Evolutionary conservation across 352 stramenopile genomes (phyloP), one percentile per base, ranked within the genome.

Genomic region (Phytophthora boehmeriae): DNA sequence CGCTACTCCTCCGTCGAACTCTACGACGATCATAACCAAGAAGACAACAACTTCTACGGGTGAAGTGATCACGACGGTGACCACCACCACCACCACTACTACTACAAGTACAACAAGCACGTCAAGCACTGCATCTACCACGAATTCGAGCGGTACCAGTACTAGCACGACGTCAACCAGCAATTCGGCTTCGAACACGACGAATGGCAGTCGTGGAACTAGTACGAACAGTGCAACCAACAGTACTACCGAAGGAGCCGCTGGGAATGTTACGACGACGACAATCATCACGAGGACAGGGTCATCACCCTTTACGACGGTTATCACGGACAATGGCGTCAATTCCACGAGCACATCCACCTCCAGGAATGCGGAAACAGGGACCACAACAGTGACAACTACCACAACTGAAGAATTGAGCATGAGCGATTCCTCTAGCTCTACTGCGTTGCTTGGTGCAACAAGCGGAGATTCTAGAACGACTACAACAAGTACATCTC

Each of bases 81-180:
- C 68, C 5, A 62, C 53, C 1, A 63, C 50, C 8, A 75, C 51
- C 13, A 65, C 51, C n/a, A 72, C 68, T 6, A 62, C 53, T 1
- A 63, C 50, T 13, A 75, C 51, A 8, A 65, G 45, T 4, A 66
- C 51, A 14, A 61, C 34, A 0, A 65, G 34, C 1, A 55, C 47
- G 34, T 59, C 41, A 38, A 73, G 32, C 17, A 11, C 38, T 5
- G 27, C 2, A 38, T 30, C 44, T 6, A 19, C 13, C 4, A 14
- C 45, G 10, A 39, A 36, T 25, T 14, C 23, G 4, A 28, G 25
- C 5, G 39, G 39, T 28, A 52, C 51, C 17, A 48, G 14, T 23
- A 44, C 23, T 38, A 54, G 27, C 20, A 38, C 53, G 34, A 28
- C 42, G 8, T 59, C 52, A 16, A 53, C 8, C 16, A 57, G 27